These are phyloP conservation scores for Cladosporium sp. DNA, from an alignment of 2,329 filamentous ascomycete species.

Conservation along the genomic window DNA sequence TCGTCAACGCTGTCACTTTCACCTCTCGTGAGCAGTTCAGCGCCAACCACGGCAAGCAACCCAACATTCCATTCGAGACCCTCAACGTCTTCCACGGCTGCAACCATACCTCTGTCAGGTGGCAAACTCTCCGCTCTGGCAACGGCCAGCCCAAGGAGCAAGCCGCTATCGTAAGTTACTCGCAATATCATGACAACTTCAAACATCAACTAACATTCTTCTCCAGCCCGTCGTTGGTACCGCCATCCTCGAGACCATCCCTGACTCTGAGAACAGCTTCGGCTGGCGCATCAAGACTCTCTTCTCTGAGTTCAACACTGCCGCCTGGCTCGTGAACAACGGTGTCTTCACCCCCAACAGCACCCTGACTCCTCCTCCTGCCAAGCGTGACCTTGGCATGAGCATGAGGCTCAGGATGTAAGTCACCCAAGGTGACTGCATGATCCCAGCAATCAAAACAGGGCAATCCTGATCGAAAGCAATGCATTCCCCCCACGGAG, in stretches of 20 bases:
- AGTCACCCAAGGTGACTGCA: neutral
- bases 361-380: constrained; percentile 16
- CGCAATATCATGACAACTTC: neutral
- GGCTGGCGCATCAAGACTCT: constrained; percentile 32
- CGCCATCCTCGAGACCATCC: constrained; percentile 27
- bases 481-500: neutral
- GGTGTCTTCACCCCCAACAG: constrained; percentile 27
- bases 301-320: constrained; percentile 35
- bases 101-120: constrained; percentile 29
- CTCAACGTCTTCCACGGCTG: constrained; percentile 33
- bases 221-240: constrained; percentile 29
- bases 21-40: constrained; percentile 30
- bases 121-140: constrained; percentile 29
- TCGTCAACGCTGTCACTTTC: constrained; percentile 31
- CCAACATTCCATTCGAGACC: constrained; percentile 34
- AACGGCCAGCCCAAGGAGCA: constrained; percentile 29
- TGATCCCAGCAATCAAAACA: neutral
- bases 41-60: constrained; percentile 32
- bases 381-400: constrained; percentile 14
- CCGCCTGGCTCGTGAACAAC: constrained; percentile 32
- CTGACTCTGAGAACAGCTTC: constrained; percentile 28
- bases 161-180: constrained; percentile 30
- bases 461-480: neutral
- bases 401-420: constrained; percentile 15
- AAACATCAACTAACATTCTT: neutral